Evolutionary conservation across 2,329 filamentous ascomycete species (phyloP).

Genomic region (Diaporthe helianthi): DNA sequence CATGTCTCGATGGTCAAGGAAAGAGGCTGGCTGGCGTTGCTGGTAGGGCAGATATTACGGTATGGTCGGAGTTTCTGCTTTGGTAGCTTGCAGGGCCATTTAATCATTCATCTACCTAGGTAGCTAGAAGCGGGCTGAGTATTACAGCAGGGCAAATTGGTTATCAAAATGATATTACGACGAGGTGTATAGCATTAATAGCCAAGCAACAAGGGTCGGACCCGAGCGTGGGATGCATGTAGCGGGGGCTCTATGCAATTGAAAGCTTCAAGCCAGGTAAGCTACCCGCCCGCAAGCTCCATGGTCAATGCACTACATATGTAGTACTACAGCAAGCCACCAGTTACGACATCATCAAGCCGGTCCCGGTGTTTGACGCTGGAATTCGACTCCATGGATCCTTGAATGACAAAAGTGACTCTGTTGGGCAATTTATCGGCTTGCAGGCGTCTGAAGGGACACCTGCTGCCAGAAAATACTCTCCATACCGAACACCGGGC

Average conservation of each 20-base stretch:
- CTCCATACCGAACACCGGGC: not conserved
- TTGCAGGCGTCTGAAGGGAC: conserved; percentile 22
- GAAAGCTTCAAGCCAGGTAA: conserved; percentile 23
- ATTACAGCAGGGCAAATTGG: too few relatives aligned
- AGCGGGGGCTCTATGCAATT: conserved; percentile 32
- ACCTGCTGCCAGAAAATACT: conserved; percentile 29
- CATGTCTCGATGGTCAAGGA: not conserved
- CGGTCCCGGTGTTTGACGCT: not conserved
- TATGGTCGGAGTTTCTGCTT: not conserved
- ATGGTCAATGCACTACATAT: too few relatives aligned
- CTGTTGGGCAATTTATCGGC: conserved; percentile 1
- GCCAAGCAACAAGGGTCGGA: not conserved
- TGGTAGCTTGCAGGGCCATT: conserved; percentile 1
- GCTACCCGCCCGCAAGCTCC: not conserved
- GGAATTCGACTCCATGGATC: conserved; percentile 20
- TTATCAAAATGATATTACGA: too few relatives aligned
- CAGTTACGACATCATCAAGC: not conserved
- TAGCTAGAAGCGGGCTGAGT: not conserved
- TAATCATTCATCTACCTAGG: not conserved
- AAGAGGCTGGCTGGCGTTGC: conserved; percentile 18
- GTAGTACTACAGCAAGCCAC: not conserved
- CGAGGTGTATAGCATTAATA: not conserved
- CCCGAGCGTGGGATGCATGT: conserved; percentile 2
- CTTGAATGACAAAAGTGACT: not conserved
- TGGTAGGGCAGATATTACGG: conserved; percentile 4